These are phyloP conservation scores for Solanum peruvianum DNA, from an alignment of 257 asterid genomes.

Conservation along the genomic window DNA sequence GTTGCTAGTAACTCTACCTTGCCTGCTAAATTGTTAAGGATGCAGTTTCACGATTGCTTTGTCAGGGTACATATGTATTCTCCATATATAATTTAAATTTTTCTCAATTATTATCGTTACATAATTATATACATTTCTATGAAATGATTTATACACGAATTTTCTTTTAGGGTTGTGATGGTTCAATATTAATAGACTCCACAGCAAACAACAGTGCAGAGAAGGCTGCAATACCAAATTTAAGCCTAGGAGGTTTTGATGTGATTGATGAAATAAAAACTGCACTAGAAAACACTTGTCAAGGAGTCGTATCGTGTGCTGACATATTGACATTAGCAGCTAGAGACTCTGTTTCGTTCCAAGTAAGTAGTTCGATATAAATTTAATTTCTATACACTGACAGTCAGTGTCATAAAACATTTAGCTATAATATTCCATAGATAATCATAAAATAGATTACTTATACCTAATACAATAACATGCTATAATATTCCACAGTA, in stretches of 20 bases:
- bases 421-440: not conserved
- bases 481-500: not conserved
- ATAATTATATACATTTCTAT: not conserved
- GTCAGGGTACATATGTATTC: slow-evolving; percentile 16
- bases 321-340: slow-evolving; percentile 35
- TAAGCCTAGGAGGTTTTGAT: slow-evolving; percentile 24
- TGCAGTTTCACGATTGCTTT: slow-evolving; percentile 44
- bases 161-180: slow-evolving; percentile 34
- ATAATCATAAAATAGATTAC: no score
- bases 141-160: not conserved
- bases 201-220: slow-evolving; percentile 21
- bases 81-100: not conserved
- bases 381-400: not conserved
- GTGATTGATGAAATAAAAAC: slow-evolving; percentile 31
- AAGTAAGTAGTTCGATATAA: slow-evolving; percentile 1
- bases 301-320: slow-evolving; percentile 35
- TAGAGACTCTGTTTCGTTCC: slow-evolving; percentile 31
- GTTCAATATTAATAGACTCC: slow-evolving; percentile 22
- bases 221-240: slow-evolving; percentile 26
- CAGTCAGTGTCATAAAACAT: not conserved
- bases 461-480: not conserved
- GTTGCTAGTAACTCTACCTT: slow-evolving; percentile 19
- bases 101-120: not conserved
- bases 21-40: slow-evolving; percentile 32
- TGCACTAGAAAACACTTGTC: slow-evolving; percentile 21